Percentiles rank a stretch among this genome's conserved stretches.
These are phyloP conservation scores for Theobroma cacao DNA, from an alignment of 345 rosid species.

Conservation along the genomic window DNA sequence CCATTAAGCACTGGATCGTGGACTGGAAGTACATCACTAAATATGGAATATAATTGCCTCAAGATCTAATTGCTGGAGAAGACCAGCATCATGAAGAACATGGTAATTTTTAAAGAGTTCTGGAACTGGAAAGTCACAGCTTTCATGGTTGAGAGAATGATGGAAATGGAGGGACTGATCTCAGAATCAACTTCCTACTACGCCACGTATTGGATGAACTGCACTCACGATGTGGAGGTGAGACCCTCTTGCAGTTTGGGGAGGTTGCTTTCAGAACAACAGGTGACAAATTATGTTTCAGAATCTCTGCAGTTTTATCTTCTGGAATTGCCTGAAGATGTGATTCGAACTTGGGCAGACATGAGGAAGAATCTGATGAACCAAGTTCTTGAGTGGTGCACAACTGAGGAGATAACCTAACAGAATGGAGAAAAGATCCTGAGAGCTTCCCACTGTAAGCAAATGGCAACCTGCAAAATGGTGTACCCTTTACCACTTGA, in stretches of 20 bases:
- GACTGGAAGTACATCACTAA: neutral
- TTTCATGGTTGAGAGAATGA: constrained; percentile 24
- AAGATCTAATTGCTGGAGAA: neutral
- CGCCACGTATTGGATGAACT: constrained; percentile 22
- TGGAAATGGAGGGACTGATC: constrained; percentile 37
- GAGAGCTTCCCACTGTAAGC: constrained; percentile 17
- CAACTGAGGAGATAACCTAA: constrained; percentile 16
- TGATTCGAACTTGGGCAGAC: constrained; percentile 22
- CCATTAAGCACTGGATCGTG: neutral
- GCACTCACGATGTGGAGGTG: constrained; percentile 31
- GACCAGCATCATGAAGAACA: neutral
- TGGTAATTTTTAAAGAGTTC: neutral
- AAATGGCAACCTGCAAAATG: constrained; percentile 15
- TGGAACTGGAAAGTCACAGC: constrained; percentile 1
- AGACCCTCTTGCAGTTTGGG: constrained; percentile 31
- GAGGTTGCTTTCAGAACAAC: constrained; percentile 26
- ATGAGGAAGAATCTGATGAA: neutral
- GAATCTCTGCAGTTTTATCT: constrained; percentile 26
- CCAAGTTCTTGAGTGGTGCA: constrained; percentile 19
- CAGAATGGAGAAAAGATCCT: constrained; percentile 17
- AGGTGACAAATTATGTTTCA: constrained; percentile 13
- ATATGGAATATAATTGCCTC: neutral
- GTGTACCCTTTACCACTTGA: neutral
- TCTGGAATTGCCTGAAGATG: constrained; percentile 29
- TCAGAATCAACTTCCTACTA: constrained; percentile 41